Conservation (phyloP, 768 basidiomycete species). For the Tylopilus vinaceipallidus region DNA sequence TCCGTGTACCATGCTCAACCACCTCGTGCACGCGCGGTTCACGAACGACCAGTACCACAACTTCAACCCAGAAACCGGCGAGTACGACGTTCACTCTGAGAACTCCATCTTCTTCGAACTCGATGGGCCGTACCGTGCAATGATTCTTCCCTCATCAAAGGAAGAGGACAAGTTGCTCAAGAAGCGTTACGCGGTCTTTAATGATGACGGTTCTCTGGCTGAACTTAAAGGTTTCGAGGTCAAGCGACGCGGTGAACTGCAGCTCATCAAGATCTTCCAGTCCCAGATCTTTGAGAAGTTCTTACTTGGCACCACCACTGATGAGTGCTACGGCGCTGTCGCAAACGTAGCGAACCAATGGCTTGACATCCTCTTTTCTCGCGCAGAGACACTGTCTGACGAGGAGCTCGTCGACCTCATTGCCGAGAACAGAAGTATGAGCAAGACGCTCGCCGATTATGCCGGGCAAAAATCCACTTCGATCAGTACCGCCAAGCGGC, state of each 20-base stretch:
- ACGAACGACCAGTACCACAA: constrained; percentile 99
- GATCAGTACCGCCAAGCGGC: constrained; percentile 90
- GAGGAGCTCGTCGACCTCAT: constrained; percentile 97
- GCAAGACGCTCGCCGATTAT: constrained; percentile 94
- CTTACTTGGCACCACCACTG: constrained; percentile 85
- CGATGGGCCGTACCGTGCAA: constrained; percentile 97
- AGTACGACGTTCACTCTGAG: constrained; percentile 85
- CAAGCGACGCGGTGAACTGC: constrained; percentile 94
- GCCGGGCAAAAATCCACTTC: constrained; percentile 97
- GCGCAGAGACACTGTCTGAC: constrained; percentile 79
- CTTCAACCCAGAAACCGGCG: constrained; percentile 78
- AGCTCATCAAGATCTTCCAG: constrained; percentile 99
- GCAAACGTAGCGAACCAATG: constrained; percentile 94
- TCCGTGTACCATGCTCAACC: constrained; percentile 99
- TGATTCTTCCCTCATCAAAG: constrained; percentile 98
- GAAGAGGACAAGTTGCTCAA: constrained; percentile 98
- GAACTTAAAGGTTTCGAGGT: constrained; percentile 99
- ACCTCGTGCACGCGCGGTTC: constrained; percentile 91
- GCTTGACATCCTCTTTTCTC: constrained; percentile 92
- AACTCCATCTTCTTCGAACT: constrained; percentile 99
- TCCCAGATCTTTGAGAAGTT: constrained; percentile 98
- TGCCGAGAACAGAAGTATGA: constrained; percentile 98
- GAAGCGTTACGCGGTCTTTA: constrained; percentile 99
- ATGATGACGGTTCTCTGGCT: constrained; percentile 95
- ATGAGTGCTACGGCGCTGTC: constrained; percentile 94